phyloP scores from a whole-genome alignment of 306 rosid species.

The Prunus campanulata region DNA sequence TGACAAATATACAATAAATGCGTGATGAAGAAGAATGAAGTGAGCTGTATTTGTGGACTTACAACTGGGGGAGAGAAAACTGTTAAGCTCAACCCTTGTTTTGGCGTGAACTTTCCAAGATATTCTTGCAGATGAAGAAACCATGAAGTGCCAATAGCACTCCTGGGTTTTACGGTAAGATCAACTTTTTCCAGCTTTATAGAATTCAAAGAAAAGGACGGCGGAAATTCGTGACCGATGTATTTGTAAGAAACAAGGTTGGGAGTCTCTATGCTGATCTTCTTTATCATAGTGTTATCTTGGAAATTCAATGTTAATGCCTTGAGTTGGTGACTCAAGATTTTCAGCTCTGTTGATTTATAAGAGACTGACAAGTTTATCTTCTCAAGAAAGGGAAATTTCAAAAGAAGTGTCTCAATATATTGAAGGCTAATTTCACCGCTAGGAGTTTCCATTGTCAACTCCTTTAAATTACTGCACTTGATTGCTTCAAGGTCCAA shows the following conservation, averaged over 20 bases:
- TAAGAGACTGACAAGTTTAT: neutral
- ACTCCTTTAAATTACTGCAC: neutral
- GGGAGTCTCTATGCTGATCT: neutral
- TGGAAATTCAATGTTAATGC: neutral
- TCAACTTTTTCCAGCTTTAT: neutral
- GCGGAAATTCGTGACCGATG: neutral
- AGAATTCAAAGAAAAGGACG: neutral
- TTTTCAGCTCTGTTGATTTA: neutral
- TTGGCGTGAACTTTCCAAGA: neutral
- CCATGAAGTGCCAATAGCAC: neutral
- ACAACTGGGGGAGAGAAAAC: neutral
- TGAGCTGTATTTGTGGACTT: neutral
- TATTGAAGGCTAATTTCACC: too few species aligned
- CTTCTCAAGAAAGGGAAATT: neutral
- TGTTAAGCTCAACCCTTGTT: neutral
- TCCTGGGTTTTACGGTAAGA: neutral
- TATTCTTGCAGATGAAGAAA: neutral
- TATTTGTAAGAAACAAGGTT: neutral
- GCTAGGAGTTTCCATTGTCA: neutral
- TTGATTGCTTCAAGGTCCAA: neutral
- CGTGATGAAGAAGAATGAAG: too few species aligned
- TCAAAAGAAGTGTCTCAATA: neutral
- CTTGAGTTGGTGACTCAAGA: neutral
- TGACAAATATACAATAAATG: too few species aligned
- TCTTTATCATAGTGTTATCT: neutral